Evolutionary conservation across 257 asterid genomes (phyloP), one percentile per base, ranked within the genome.

Genomic region (Eustoma russellianum): DNA sequence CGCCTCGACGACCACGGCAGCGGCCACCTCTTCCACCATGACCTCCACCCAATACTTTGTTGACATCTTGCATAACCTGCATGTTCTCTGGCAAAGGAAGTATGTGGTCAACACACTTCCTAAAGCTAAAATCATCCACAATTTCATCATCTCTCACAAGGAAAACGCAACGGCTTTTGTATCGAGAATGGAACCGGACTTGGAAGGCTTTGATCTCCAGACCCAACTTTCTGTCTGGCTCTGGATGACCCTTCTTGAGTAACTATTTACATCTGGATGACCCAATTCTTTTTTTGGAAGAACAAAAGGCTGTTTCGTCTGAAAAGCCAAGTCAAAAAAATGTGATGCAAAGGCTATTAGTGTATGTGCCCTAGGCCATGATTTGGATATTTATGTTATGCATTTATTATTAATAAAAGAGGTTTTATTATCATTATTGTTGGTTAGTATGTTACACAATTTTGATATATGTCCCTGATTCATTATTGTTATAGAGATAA

Each of bases 41-140:
- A 15, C 69, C 81, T 47, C 81, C 85, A 35, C 83, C 86, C 52
- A 77, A 50, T 6, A 76, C 79, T 71, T 67, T 80, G 56, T 80
- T 90, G 44, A 65, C 96, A 57, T 82, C 79, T 0, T 75, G 72
- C 64, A 78, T 83, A 64, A 73, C 45, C 59, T 80, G 96, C 93
- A 91, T 86, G 81, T 70, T 78, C 17, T 76, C 92, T 0, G 98
- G 98, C 70, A 90, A 64, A 35, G 98, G 96, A 48, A 64, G 76
- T 5, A 90, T 82, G 55, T 67, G 87, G 63, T 91, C 74, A 11
- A 91, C 96, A 52, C 98, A 91, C 77, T 91, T 91, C 61, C 98
- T 72, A 83, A 91, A 91, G 77, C 98, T 91, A 66, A 86, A 91
- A 59, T 86, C 98, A 13, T 91, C 98, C n/a, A 41, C 62, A 1